Evolutionary conservation across 2,329 filamentous ascomycete genomes (phyloP), one percentile per base, ranked within the genome.

Genomic region (Trichophyton mentagrophytes): DNA sequence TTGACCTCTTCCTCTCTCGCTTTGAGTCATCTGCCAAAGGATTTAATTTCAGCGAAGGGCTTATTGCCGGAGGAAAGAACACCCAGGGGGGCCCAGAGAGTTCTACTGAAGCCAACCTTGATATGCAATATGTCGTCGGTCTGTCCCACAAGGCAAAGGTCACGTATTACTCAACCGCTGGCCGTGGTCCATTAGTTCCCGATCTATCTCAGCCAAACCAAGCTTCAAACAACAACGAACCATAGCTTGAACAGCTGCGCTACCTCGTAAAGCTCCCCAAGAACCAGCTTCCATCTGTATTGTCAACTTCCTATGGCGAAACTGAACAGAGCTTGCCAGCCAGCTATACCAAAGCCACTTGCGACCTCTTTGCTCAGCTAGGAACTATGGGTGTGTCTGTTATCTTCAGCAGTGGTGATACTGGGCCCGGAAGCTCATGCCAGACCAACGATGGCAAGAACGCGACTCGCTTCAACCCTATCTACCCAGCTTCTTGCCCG

Each of bases 281-380:
- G 62, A 69, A 75, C 2, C 69, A 81, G 17, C 74, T 89, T 0
- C 86, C 87, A 0, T 78, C 81, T 2, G 81, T 87, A 17, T 77
- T 89, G 47, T 81, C 79, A 46, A 86, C 84, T n/a, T 88, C 85
- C 0, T 89, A 89, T 67, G 85, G 84, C 27, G 85, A 87, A 65
- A 78, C 85, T 55, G 86, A 89, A 70, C 83, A 79, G 69, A 80
- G 78, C 2, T 75, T 88, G 0, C 84, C 85, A 0, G 72, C 73
- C 22, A 73, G 77, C 2, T 88, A 88, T 68, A 80, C 83, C 6
- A 76, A 80, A 66, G 77, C 81, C 61, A 79, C 83, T 20, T 88
- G 87, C 71, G 78, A 78, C 36, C 74, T 83, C 47, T 84, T 86
- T 63, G 83, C 80, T 3, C 82, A 86, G 63, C 79, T 89, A 3